Conservation (phyloP, 305 asterid species). For the Nicotiana rustica region DNA sequence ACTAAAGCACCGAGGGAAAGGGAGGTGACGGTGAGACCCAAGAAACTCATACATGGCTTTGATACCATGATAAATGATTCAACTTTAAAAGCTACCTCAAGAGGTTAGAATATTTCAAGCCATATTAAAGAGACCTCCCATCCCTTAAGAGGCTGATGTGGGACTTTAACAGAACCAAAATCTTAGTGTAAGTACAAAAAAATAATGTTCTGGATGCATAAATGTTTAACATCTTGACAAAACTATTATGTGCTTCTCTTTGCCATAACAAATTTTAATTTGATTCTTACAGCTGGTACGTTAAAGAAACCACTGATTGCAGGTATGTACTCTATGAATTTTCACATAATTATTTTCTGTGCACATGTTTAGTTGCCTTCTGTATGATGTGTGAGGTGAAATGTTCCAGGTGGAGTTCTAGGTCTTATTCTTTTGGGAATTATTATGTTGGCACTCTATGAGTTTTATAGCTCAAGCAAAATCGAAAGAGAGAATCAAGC, state of each 20-base stretch:
- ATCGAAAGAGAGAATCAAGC: slow-evolving; percentile 40
- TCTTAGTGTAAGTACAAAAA: neutral
- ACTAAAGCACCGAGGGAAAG: too few species aligned
- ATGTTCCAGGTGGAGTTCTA: slow-evolving; percentile 38
- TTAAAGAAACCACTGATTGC: neutral
- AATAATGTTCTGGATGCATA: neutral
- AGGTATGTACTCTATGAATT: neutral
- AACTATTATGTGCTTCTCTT: neutral
- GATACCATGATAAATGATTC: too few species aligned
- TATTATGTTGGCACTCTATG: neutral
- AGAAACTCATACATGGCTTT: too few species aligned
- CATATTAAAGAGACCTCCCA: too few species aligned
- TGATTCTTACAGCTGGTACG: neutral
- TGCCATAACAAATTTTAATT: neutral
- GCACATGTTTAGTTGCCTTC: neutral
- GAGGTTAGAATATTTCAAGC: too few species aligned
- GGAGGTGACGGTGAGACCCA: too few species aligned
- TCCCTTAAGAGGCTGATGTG: too few species aligned
- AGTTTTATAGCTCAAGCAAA: slow-evolving; percentile 31
- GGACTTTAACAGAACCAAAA: neutral
- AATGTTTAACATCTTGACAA: neutral
- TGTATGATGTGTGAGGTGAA: neutral
- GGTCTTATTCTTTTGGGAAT: slow-evolving; percentile 35
- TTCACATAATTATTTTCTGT: neutral
- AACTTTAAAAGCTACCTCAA: too few species aligned